phyloP scores from a whole-genome alignment of 1,284 basidiomycete genomes.

The Puccinia hordei region DNA sequence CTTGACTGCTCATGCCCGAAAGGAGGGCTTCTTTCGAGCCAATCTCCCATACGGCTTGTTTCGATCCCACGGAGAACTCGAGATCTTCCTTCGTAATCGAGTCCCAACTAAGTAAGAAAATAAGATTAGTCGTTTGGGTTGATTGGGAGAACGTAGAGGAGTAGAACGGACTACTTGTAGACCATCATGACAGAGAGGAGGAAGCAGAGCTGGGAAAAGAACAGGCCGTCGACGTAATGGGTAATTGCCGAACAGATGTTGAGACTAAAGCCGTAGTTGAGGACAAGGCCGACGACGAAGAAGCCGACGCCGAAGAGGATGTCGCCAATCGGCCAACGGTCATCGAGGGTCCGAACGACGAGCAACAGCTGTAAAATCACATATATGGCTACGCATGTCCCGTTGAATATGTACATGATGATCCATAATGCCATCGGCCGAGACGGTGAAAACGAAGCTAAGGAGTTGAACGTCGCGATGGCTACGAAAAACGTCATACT shows the following conservation, averaged over 20 bases:
- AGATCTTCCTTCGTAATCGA: slow-evolving; percentile 96
- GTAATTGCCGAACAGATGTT: slow-evolving; percentile 93
- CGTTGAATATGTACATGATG: slow-evolving; percentile 91
- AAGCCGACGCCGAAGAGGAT: slow-evolving; percentile 89
- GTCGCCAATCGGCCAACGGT: slow-evolving; percentile 95
- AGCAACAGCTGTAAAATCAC: slow-evolving; percentile 87
- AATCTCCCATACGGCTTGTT: slow-evolving; percentile 95
- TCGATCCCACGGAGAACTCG: slow-evolving; percentile 97
- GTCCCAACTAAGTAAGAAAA: slow-evolving; percentile 69
- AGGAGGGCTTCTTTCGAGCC: slow-evolving; percentile 45
- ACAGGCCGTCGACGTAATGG: slow-evolving; percentile 66
- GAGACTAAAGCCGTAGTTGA: slow-evolving; percentile 89
- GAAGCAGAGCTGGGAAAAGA: slow-evolving; percentile 94
- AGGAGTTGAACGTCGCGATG: slow-evolving; percentile 86
- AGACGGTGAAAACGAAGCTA: slow-evolving; percentile 75
- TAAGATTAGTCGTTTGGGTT: not conserved
- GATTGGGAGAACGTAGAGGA: too few species aligned
- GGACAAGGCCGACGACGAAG: slow-evolving; percentile 81
- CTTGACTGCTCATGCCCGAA: slow-evolving; percentile 7
- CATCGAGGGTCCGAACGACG: slow-evolving; percentile 93
- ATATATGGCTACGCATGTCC: slow-evolving; percentile 86
- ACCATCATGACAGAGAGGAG: slow-evolving; percentile 99
- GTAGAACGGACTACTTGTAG: slow-evolving; percentile 69
- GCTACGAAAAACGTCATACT: slow-evolving; percentile 84
- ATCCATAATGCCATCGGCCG: slow-evolving; percentile 85